These are phyloP conservation scores for Lablab purpureus DNA, from an alignment of 306 rosid species.

Conservation along the genomic window DNA sequence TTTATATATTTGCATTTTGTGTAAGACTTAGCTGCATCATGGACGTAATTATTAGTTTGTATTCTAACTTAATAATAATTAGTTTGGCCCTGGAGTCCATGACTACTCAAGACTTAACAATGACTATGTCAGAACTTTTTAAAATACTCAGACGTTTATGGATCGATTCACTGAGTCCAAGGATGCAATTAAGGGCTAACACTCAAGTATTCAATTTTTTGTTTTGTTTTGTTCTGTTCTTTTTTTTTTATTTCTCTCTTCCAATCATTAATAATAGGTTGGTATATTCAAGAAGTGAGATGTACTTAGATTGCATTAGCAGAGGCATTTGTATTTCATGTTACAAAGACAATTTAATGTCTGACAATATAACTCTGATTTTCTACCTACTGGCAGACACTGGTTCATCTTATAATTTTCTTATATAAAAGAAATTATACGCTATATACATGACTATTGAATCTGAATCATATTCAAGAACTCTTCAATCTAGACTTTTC, in stretches of 20 bases:
- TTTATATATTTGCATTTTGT: neutral
- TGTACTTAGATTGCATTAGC: neutral
- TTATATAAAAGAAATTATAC: neutral
- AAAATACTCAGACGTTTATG: neutral
- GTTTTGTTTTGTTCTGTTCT: neutral
- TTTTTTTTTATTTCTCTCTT: neutral
- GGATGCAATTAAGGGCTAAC: constrained; percentile 62
- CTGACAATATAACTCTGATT: constrained; percentile 6
- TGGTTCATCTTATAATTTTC: neutral
- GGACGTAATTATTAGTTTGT: neutral
- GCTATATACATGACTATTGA: neutral
- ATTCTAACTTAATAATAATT: neutral
- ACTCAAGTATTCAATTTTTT: neutral
- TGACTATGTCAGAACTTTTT: constrained; percentile 5
- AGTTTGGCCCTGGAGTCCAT: neutral
- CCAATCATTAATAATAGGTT: neutral
- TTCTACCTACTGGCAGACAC: neutral
- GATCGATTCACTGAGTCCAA: constrained; percentile 54
- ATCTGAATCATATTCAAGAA: constrained; percentile 1
- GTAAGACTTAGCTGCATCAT: constrained; percentile 17
- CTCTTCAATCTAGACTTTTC: neutral
- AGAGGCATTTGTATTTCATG: neutral
- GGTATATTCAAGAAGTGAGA: neutral
- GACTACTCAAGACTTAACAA: neutral
- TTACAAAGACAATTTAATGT: neutral